Evolutionary conservation across 2,329 filamentous ascomycete genomes (phyloP), one percentile per base, ranked within the genome.

Genomic region (Neopestalotiopsis sp.): DNA sequence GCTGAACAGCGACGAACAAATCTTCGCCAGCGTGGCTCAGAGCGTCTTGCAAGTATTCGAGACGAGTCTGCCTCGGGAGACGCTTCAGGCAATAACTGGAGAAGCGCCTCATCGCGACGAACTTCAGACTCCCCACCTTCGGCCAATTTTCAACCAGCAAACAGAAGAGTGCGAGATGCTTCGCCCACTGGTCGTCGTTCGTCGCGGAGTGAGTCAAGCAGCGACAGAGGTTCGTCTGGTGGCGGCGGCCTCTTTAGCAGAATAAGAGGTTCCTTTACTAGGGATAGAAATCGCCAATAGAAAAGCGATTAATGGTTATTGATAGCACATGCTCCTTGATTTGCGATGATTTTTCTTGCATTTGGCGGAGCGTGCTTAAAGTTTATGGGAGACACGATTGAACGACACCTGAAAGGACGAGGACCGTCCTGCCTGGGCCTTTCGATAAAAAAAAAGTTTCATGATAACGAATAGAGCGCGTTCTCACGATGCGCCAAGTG

Each of bases 211-310:
- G 78, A 77, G 3, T 74, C 74, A 49, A 65, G 70, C 24, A 79
- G 79, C 32, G 77, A 78, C 40, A 76, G 77, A 4, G 74, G 79
- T 20, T 75, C 78, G n/a, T 76, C 79, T n/a, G 76, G 77, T 3
- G 74, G 77, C 52, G 80, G 82, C n/a, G 74, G 75, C n/a, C 80
- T 83, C 40, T 71, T 85, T 1, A 77, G 78, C 68, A 86, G 84
- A 84, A 72, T 86, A 24, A 80, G 84, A 61, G 81, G 81, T 58
- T 80, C 79, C 52, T 83, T 85, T 57, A 70, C 71, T 65, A 71
- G 76, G 58, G 75, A 77, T 45, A 67, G 68, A 65, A 57, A 63
- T 17, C 52, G 59, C 10, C 69, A 40, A 52, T 45, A 40, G 49
- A 20, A 52, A 20, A 52, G 45, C 45, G 45, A 52, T 20, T 52